Evolutionary conservation across 176 grass and related monocot species (phyloP).

Genomic region (Areca catechu): DNA sequence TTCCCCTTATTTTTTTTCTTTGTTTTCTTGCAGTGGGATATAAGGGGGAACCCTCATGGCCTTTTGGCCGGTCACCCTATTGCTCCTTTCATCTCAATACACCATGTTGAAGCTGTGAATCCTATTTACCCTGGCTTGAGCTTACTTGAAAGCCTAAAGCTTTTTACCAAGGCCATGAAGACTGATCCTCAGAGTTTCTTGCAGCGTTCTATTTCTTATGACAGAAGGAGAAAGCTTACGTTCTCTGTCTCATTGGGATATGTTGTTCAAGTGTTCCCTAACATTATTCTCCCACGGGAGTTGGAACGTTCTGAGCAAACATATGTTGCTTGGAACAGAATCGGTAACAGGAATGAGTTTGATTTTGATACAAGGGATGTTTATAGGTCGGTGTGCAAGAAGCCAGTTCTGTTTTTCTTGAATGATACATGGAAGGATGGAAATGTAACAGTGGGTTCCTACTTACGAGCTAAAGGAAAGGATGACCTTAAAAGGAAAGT

Average conservation of each 20-base stretch:
- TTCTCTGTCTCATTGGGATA: slow-evolving; percentile 77
- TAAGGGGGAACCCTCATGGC: slow-evolving; percentile 78
- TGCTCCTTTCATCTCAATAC: slow-evolving; percentile 83
- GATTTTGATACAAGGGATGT: slow-evolving; percentile 92
- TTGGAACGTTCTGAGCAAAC: slow-evolving; percentile 74
- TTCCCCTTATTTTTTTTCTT: slow-evolving; percentile 1
- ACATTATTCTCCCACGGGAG: slow-evolving; percentile 65
- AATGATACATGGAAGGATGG: slow-evolving; percentile 67
- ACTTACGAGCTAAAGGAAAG: slow-evolving; percentile 38
- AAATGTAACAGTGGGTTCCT: slow-evolving; percentile 60
- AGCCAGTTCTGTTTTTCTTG: slow-evolving; percentile 76
- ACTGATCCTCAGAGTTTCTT: slow-evolving; percentile 70
- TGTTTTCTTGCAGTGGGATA: slow-evolving; percentile 64
- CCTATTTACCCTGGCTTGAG: slow-evolving; percentile 75
- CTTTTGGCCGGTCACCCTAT: slow-evolving; percentile 83
- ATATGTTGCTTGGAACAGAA: slow-evolving; percentile 69
- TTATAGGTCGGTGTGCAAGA: slow-evolving; percentile 83
- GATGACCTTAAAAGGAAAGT: slow-evolving; percentile 86
- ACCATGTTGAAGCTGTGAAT: slow-evolving; percentile 81
- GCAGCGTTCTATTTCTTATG: slow-evolving; percentile 79
- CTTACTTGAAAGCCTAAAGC: slow-evolving; percentile 74
- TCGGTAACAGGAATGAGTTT: slow-evolving; percentile 56
- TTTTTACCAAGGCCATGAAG: slow-evolving; percentile 92
- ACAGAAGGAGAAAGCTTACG: slow-evolving; percentile 49
- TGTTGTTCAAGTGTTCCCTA: slow-evolving; percentile 87